Percentiles rank a stretch among this genome's conserved stretches.
phyloP scores from a whole-genome alignment of 2,329 filamentous ascomycete species.

The Aureobasidium sp. region DNA sequence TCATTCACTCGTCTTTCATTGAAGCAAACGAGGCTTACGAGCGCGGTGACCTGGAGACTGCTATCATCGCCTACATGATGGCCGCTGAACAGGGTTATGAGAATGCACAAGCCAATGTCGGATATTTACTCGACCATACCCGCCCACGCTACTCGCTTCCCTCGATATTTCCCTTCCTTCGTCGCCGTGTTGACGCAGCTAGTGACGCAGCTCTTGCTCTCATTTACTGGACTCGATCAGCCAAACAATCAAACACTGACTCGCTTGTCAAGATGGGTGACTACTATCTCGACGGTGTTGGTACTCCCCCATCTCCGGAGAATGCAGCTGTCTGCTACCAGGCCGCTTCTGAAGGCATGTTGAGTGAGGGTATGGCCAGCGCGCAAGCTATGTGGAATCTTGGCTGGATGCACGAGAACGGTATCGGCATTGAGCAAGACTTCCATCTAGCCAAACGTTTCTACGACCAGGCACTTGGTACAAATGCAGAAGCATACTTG shows the following conservation, averaged over 20 bases:
- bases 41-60: slow-evolving; percentile 67
- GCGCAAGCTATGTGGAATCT: slow-evolving; percentile 95
- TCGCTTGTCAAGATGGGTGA: slow-evolving; percentile 97
- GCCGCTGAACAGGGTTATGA: slow-evolving; percentile 91
- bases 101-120: slow-evolving; percentile 80
- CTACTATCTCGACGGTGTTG: slow-evolving; percentile 82
- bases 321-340: slow-evolving; percentile 92
- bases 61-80: slow-evolving; percentile 73
- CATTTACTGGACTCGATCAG: slow-evolving; percentile 91
- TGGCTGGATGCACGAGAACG: slow-evolving; percentile 99
- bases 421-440: slow-evolving; percentile 83
- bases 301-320: slow-evolving; percentile 44
- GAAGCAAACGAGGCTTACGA: slow-evolving; percentile 81
- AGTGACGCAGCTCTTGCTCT: slow-evolving; percentile 61
- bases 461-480: slow-evolving; percentile 86
- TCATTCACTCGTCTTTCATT: slow-evolving; percentile 70
- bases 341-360: slow-evolving; percentile 80
- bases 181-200: slow-evolving; percentile 31
- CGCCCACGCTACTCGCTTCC: slow-evolving; percentile 24
- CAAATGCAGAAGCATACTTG: slow-evolving; percentile 84
- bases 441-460: slow-evolving; percentile 95
- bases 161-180: slow-evolving; percentile 17
- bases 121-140: slow-evolving; percentile 68
- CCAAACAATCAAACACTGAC: slow-evolving; percentile 87
- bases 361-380: slow-evolving; percentile 83